A percentile compares a stretch with the other conserved stretches of the same genome.
phyloP scores from a whole-genome alignment of 2,329 filamentous ascomycete genomes.

The Pyrenophora graminea region DNA sequence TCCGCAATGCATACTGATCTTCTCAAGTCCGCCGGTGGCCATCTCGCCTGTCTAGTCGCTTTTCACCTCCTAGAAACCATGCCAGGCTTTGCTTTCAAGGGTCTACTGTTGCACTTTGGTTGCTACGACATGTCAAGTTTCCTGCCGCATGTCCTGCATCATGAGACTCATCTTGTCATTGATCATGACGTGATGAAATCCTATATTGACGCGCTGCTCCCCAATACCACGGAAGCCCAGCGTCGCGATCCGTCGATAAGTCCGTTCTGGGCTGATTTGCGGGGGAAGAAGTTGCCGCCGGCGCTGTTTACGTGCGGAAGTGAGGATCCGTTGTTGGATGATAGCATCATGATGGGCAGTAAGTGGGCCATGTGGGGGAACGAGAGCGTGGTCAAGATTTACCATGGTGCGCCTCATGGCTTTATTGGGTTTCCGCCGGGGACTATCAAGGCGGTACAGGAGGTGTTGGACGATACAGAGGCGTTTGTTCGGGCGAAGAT shows the following conservation, averaged over 20 bases:
- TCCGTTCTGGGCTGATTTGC: conserved; percentile 55
- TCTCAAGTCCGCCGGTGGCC: conserved; percentile 55
- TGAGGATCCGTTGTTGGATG: conserved; percentile 58
- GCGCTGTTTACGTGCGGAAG: conserved; percentile 61
- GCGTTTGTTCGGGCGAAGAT: conserved; percentile 45
- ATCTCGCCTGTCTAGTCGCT: conserved; percentile 54
- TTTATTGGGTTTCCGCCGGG: conserved; percentile 53
- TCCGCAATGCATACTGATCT: background rate
- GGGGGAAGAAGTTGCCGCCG: conserved; percentile 51
- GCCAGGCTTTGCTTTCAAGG: conserved; percentile 51
- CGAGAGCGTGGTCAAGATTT: conserved; percentile 58
- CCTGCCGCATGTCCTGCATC: conserved; percentile 47
- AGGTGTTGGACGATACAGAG: conserved; percentile 47
- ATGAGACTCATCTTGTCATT: conserved; percentile 51
- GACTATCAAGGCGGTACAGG: conserved; percentile 42
- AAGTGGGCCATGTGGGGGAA: conserved; percentile 60
- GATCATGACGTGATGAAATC: conserved; percentile 52
- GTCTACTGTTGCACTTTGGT: conserved; percentile 59
- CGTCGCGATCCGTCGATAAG: conserved; percentile 53
- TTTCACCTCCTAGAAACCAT: conserved; percentile 52
- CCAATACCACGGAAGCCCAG: conserved; percentile 48
- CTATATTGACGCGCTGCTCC: conserved; percentile 54
- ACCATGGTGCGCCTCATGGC: conserved; percentile 59
- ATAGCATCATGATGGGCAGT: conserved; percentile 57
- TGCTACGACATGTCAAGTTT: conserved; percentile 55